Evolutionary conservation across 2,329 filamentous ascomycete species (phyloP).

Genomic region (Escovopsis weberi): DNA sequence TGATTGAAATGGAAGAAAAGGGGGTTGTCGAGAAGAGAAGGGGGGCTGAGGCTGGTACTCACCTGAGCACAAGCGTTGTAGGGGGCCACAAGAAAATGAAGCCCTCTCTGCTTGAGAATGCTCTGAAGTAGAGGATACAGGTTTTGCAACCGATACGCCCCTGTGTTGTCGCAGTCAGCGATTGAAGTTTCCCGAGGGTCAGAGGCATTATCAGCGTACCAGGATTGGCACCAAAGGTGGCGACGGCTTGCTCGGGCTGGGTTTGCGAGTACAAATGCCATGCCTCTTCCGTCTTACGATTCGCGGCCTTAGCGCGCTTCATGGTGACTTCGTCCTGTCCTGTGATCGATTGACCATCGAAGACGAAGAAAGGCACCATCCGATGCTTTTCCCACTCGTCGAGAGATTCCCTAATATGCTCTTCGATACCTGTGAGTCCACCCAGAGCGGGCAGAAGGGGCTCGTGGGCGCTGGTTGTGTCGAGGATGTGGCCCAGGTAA

Average conservation of each 20-base stretch:
- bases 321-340: slow-evolving; percentile 59
- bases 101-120: slow-evolving; percentile 51
- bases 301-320: slow-evolving; percentile 49
- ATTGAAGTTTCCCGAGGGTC: background rate
- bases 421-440: slow-evolving; percentile 67
- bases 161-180: slow-evolving; percentile 24
- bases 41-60: slow-evolving; percentile 13
- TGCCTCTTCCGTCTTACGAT: slow-evolving; percentile 58
- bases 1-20: too few species aligned
- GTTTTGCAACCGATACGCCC: slow-evolving; percentile 54
- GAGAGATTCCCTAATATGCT: slow-evolving; percentile 63
- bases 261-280: slow-evolving; percentile 80
- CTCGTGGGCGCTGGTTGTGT: slow-evolving; percentile 57
- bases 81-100: slow-evolving; percentile 72
- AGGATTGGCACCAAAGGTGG: slow-evolving; percentile 65
- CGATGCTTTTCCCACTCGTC: slow-evolving; percentile 53
- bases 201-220: slow-evolving; percentile 32
- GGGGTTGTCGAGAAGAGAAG: background rate
- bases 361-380: slow-evolving; percentile 76
- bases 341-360: slow-evolving; percentile 71
- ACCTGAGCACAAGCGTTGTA: slow-evolving; percentile 83
- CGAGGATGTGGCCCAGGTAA: slow-evolving; percentile 69
- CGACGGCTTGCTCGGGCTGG: slow-evolving; percentile 65
- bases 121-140: slow-evolving; percentile 66
- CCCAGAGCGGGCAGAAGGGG: slow-evolving; percentile 82